These are phyloP conservation scores for Aspergillus egyptiacus DNA, from an alignment of 495 filamentous ascomycete species.

Conservation along the genomic window DNA sequence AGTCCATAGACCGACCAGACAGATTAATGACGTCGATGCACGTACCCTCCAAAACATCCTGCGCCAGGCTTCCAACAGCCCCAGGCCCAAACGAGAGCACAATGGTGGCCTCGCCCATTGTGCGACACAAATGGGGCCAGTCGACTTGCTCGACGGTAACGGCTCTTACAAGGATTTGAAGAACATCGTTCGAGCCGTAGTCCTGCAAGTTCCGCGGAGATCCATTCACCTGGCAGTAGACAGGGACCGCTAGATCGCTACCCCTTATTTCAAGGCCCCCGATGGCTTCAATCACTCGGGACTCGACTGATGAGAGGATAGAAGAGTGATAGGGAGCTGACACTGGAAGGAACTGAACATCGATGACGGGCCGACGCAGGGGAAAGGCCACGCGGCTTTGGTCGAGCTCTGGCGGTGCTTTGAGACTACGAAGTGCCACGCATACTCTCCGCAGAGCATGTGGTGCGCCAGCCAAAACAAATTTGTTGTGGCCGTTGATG, in stretches of 20 bases:
- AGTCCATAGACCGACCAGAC: not conserved
- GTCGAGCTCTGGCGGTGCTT: not conserved
- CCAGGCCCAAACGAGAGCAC: not conserved
- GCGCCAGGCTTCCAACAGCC: not conserved
- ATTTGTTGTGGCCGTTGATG: not conserved
- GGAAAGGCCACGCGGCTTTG: not conserved
- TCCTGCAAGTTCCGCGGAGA: not conserved
- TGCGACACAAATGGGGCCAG: not conserved
- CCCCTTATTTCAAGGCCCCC: not conserved
- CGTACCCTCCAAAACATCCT: not conserved
- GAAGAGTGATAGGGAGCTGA: constrained; percentile 1
- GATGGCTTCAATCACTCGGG: not conserved
- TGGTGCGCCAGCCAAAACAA: constrained; percentile 1
- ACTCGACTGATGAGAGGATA: not conserved
- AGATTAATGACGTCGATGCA: not conserved
- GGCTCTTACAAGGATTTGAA: not conserved
- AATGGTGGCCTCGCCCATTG: not conserved
- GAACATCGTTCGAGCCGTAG: not conserved
- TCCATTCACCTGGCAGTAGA: not conserved
- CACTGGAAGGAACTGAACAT: constrained; percentile 1
- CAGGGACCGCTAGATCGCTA: not conserved
- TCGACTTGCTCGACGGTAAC: constrained; percentile 2
- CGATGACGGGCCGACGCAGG: not conserved
- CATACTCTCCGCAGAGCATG: not conserved
- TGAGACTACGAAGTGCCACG: not conserved